Base-by-base conservation (phyloP, 2,329 filamentous ascomycete genomes). In the Aureobasidium sp. region DNA sequence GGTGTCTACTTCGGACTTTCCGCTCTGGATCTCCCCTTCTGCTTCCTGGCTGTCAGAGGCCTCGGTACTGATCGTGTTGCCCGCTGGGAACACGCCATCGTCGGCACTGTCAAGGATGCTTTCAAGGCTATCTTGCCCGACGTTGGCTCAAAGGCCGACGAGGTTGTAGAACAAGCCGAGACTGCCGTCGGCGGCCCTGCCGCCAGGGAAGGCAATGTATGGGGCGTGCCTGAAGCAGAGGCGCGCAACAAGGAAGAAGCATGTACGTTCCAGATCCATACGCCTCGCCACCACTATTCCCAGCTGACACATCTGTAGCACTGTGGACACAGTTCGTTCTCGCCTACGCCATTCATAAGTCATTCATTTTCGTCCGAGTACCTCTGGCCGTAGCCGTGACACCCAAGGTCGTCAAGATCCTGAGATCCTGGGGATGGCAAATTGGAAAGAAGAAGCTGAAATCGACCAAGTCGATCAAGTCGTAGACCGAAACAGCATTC, bases 321-420 rank as follows among this genome's bases (percentile, higher is more conserved):
- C 78, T 88, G 56, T 87, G 85, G 84, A 97, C 94, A 9, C 92
- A 97, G 72, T 79, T 99, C 34, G 92, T 90, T 17, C 82, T 99
- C 53, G 94, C 94, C 13, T 99, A 99, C 72, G 93, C 93, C 32
- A 90, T 99, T 63, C 94, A 99, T 81, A 99, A 99, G 78, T 95
- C 89, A 69, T 91, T 97, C 75, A 97, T 99, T 70, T 96, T 99
- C 75, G 75, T 97, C 67, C 85, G 94, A n/a, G 91, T 99, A 10
- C 94, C 94, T 9, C 77, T 97, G 66, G 94, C 94, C 1, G 92
- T 90, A 13, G 93, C 92, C 2, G 82, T 97, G 37, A 92, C 90
- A 9, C 94, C 94, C 1, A 97, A 95, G 76, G 87, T 97, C n/a
- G 94, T 97, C 70, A 95, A 91, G 76, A 84, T 86, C 13, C 79